Percentiles rank a stretch among this genome's conserved stretches.
Evolutionary conservation across 192 early-diverging fungal genomes (phyloP).

Genomic region (Obelidium mucronatum): DNA sequence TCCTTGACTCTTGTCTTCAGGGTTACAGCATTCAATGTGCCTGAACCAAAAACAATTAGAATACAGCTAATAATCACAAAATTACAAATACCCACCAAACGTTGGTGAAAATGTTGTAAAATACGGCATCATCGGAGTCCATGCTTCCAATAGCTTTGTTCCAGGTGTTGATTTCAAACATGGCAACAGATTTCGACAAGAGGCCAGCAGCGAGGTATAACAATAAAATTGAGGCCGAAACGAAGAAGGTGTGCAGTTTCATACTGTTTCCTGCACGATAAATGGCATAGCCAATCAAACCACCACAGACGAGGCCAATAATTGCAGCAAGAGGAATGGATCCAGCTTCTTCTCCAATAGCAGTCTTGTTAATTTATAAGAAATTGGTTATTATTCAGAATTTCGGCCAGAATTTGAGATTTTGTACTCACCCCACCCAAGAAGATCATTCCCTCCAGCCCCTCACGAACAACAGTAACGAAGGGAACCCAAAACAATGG

Average conservation of each 20-base stretch:
- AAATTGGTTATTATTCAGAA: background rate
- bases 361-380: constrained; percentile 21
- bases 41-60: background rate
- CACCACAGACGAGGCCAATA: constrained; percentile 72
- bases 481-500: constrained; percentile 88
- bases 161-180: constrained; percentile 75
- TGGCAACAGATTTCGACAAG: constrained; percentile 69
- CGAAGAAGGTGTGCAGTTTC: constrained; percentile 81
- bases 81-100: constrained; percentile 19
- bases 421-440: constrained; percentile 73
- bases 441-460: constrained; percentile 87
- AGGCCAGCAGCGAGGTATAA: constrained; percentile 86
- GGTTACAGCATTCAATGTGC: constrained; percentile 62
- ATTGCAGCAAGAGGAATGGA: constrained; percentile 85
- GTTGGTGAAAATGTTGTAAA: constrained; percentile 22
- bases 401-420: background rate
- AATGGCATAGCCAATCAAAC: constrained; percentile 74
- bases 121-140: constrained; percentile 23
- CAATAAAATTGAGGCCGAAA: constrained; percentile 71
- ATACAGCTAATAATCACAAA: background rate
- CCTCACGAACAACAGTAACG: constrained; percentile 86
- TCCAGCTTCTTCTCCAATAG: constrained; percentile 63
- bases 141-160: background rate
- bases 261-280: constrained; percentile 55
- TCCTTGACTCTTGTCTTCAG: constrained; percentile 42